Base-by-base conservation (phyloP, 1,139 yeast genomes). In the Pneumocystis sp. region DNA sequence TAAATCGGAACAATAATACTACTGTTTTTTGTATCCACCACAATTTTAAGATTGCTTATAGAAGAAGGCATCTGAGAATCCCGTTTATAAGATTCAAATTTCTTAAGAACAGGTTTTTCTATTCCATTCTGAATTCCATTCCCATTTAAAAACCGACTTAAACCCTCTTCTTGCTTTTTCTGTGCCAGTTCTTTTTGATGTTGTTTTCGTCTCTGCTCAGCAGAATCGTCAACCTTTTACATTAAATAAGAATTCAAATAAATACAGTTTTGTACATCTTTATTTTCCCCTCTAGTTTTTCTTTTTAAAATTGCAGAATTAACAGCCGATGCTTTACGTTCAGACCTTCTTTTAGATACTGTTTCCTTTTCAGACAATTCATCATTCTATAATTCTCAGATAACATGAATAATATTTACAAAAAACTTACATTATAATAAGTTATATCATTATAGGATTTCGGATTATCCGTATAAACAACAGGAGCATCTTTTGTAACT, bases 81-180 rank as follows among this genome's bases (percentile, higher is more conserved):
- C 71, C 97, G 82, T 63, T 91, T 85, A 76, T 93, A 93, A 0
- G 97, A 90, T 77, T 93, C 98, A 75, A 89, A 93, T 74, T 88
- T 87, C 73, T 89, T 89, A 79, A 93, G 89, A 40, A 85, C 87
- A 10, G 87, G 89, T 70, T 84, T 85, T 68, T 81, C 81, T 63
- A 85, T 95, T 63, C 82, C 81, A 75, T 84, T 93, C 15, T 87
- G 87, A 63, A 86, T 85, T 31, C 71, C 68, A 25, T 69, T 67
- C 19, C 72, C 75, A 63, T 71, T 73, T n/a, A 77, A 73, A 62
- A 64, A 66, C 19, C 64, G 66, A 61, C 45, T 61, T 59, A 68
- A 64, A 34, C 68, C 68, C 34, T 64, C 68, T 25, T 40, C 69
- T 61, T 64, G 72, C 67, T 71, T 50, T 69, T 70, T 63, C 66